A percentile compares a stretch with the other conserved stretches of the same genome.
Evolutionary conservation across 768 basidiomycete genomes (phyloP).

Genomic region (Naganishia friedmannii): DNA sequence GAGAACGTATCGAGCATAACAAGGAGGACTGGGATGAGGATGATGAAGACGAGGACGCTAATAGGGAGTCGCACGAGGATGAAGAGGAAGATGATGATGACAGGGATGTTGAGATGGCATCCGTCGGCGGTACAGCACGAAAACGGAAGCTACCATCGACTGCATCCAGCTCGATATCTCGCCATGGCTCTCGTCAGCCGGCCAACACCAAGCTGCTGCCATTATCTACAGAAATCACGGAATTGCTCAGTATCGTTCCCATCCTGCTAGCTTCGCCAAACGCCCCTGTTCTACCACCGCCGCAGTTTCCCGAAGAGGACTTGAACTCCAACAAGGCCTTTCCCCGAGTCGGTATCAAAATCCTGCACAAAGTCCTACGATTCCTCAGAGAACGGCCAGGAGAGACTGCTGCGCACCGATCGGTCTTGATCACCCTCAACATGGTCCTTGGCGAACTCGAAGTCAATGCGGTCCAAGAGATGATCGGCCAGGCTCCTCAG

Average conservation of each 20-base stretch:
- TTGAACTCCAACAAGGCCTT: constrained; percentile 9
- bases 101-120: constrained; percentile 33
- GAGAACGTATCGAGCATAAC: constrained; percentile 53
- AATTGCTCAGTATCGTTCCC: constrained; percentile 60
- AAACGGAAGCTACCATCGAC: constrained; percentile 34
- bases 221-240: constrained; percentile 62
- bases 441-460: constrained; percentile 71
- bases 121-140: not conserved
- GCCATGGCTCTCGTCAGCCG: not conserved
- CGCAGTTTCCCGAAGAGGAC: constrained; percentile 17
- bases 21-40: constrained; percentile 49
- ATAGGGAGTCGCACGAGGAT: constrained; percentile 20
- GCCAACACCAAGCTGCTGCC: not conserved
- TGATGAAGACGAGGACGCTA: constrained; percentile 35
- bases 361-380: constrained; percentile 62
- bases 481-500: constrained; percentile 62
- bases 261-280: constrained; percentile 58
- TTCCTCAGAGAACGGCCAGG: constrained; percentile 67
- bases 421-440: constrained; percentile 69
- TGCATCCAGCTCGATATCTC: constrained; percentile 23
- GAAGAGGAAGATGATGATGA: constrained; percentile 43
- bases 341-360: constrained; percentile 38
- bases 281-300: constrained; percentile 61
- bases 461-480: constrained; percentile 65
- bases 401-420: constrained; percentile 75